Conservation (phyloP, 2,329 filamentous ascomycete species). For the Cercospora canescens region DNA sequence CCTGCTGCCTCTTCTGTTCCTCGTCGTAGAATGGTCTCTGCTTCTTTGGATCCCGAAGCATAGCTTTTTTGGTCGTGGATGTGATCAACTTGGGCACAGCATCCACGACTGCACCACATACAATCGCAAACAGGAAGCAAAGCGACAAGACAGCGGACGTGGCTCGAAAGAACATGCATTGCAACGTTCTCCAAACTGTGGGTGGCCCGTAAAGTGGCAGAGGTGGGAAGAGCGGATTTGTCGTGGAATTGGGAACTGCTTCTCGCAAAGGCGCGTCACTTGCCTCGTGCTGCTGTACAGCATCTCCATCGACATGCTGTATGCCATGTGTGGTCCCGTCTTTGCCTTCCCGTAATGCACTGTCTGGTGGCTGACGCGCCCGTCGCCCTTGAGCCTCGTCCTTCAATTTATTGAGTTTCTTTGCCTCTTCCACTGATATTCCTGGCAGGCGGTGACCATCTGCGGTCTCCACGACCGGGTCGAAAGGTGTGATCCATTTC, state of each 20-base stretch:
- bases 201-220: constrained; percentile 80
- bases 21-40: constrained; percentile 71
- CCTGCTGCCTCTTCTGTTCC: constrained; percentile 61
- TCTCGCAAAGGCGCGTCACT: constrained; percentile 42
- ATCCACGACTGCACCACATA: constrained; percentile 71
- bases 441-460: constrained; percentile 67
- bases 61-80: constrained; percentile 55
- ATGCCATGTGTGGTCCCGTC: constrained; percentile 45
- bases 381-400: constrained; percentile 49
- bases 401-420: constrained; percentile 66
- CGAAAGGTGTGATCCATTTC: constrained; percentile 63
- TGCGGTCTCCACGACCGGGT: constrained; percentile 69
- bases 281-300: constrained; percentile 46
- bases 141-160: constrained; percentile 76
- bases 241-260: constrained; percentile 62
- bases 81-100: constrained; percentile 57
- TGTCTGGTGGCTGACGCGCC: constrained; percentile 32
- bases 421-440: constrained; percentile 69
- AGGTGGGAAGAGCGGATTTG: constrained; percentile 81
- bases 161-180: constrained; percentile 64
- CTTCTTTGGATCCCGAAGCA: constrained; percentile 60
- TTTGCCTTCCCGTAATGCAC: constrained; percentile 41
- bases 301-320: constrained; percentile 22
- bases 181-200: constrained; percentile 62
- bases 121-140: constrained; percentile 72